A percentile compares a stretch with the other conserved stretches of the same genome.
Conservation (phyloP, 768 basidiomycete genomes). For the Pulveroboletus sp. region DNA sequence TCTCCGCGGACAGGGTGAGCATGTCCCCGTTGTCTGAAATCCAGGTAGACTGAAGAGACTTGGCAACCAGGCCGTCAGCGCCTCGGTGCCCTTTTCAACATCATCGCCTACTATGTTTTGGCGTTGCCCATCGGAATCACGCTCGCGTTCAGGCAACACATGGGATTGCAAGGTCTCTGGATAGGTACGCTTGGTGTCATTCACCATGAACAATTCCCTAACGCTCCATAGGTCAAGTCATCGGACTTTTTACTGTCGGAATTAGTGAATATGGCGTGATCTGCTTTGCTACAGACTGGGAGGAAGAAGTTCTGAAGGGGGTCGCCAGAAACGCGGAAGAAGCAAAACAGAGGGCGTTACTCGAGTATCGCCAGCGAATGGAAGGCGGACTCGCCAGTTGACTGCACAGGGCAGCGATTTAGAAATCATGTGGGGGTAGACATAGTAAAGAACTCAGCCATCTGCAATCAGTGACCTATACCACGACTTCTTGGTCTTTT, state of each 20-base stretch:
- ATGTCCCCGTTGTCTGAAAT: neutral
- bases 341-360: conserved; percentile 27
- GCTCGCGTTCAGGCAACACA: conserved; percentile 44
- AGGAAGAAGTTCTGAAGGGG: conserved; percentile 42
- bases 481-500: neutral
- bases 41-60: conserved; percentile 1
- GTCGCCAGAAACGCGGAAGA: conserved; percentile 35
- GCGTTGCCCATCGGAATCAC: conserved; percentile 52
- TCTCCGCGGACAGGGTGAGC: conserved; percentile 46
- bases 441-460: neutral
- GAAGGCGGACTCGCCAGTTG: conserved; percentile 16
- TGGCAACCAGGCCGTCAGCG: conserved; percentile 49
- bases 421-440: neutral
- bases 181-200: conserved; percentile 33
- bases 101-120: conserved; percentile 59
- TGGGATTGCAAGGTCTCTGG: conserved; percentile 53
- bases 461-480: too few species aligned
- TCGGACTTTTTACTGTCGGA: conserved; percentile 71
- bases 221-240: conserved; percentile 55
- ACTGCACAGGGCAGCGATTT: neutral
- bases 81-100: conserved; percentile 71
- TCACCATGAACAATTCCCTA: conserved; percentile 8
- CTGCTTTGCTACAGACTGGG: conserved; percentile 50
- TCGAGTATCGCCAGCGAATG: conserved; percentile 19
- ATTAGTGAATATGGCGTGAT: conserved; percentile 64